These are phyloP conservation scores for Fomes fomentarius DNA, from an alignment of 1,284 basidiomycete species.

Conservation along the genomic window DNA sequence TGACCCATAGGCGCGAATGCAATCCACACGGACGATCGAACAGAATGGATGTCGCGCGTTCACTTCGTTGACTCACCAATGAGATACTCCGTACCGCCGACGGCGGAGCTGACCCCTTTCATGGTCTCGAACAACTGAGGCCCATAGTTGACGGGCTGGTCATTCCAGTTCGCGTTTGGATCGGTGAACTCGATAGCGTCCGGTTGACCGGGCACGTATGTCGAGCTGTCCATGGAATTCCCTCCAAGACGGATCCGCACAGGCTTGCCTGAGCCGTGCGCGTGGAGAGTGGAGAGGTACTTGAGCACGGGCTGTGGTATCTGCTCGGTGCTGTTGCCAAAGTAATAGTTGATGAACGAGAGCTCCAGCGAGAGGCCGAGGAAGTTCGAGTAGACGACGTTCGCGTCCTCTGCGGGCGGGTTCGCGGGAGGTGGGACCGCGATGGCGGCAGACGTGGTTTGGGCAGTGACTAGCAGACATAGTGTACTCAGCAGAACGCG, in stretches of 20 bases:
- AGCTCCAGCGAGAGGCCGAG: conserved; percentile 34
- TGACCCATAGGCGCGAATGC: neutral
- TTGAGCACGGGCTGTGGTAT: conserved; percentile 30
- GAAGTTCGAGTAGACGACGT: conserved; percentile 33
- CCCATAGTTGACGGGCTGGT: conserved; percentile 51
- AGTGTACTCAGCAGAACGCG: neutral
- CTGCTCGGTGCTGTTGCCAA: conserved; percentile 30
- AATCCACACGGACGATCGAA: neutral
- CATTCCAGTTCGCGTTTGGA: conserved; percentile 42
- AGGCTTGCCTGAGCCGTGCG: conserved; percentile 33
- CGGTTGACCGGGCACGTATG: conserved; percentile 42
- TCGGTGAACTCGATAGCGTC: conserved; percentile 44
- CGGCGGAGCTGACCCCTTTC: conserved; percentile 40
- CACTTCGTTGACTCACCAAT: conserved; percentile 38
- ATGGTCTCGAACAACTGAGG: conserved; percentile 49
- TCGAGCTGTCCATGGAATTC: conserved; percentile 45
- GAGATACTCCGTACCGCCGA: conserved; percentile 45
- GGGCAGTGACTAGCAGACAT: conserved; percentile 1
- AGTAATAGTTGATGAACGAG: conserved; percentile 35
- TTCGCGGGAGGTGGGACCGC: conserved; percentile 20
- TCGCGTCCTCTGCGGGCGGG: conserved; percentile 25
- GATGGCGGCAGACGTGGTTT: conserved; percentile 20
- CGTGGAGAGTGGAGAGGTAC: conserved; percentile 27
- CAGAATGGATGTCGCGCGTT: neutral
- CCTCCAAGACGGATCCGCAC: conserved; percentile 53